Evolutionary conservation across 2,329 filamentous ascomycete genomes (phyloP), one percentile per base, ranked within the genome.

Genomic region (Lasiodiplodia sp.): DNA sequence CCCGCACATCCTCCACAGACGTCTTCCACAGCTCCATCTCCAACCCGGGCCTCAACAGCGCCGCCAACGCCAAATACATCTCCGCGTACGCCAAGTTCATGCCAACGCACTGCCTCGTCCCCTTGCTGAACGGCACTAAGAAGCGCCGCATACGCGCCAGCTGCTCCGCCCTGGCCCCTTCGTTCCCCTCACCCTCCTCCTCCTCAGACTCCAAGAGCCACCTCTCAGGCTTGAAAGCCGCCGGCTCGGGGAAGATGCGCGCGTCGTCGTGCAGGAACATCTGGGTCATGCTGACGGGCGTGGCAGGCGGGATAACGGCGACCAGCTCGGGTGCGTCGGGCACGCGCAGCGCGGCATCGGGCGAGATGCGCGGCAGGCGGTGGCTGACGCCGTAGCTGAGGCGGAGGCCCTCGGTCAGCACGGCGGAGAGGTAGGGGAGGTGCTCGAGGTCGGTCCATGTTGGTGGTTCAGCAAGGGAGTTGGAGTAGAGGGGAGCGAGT

Each of bases 61-160:
- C 68, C 23, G 69, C 75, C 31, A 77, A 62, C 53, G 70, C 71
- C 14, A 74, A 34, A 53, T 71, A 71, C 11, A 78, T 28, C 69
- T 77, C 76, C 5, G 73, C 73, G 66, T 73, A 73, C 5, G 71
- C 76, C 25, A 77, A 57, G 69, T 82, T 78, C 65, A 82, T 79
- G 4, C 81, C 82, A 38, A 82, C 70, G 68, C 81, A 83, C 23
- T 73, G 72, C 34, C 81, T 70, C 5, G 76, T 77, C 0, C 81
- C 81, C 47, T 76, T 78, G 40, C 75, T 75, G 66, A 83, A 83
- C 0, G 77, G 69, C 8, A 82, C 75, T 34, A 82, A 69, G 21
- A 62, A 68, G 28, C 56, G 40, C 16, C 65, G 40, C 65, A 58
- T 47, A 4, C 34, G 34, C 25, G 51, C 63, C 34, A 57, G 1